Evolutionary conservation across 768 basidiomycete genomes (phyloP).

Genomic region (Candolleomyces eurysporus): DNA sequence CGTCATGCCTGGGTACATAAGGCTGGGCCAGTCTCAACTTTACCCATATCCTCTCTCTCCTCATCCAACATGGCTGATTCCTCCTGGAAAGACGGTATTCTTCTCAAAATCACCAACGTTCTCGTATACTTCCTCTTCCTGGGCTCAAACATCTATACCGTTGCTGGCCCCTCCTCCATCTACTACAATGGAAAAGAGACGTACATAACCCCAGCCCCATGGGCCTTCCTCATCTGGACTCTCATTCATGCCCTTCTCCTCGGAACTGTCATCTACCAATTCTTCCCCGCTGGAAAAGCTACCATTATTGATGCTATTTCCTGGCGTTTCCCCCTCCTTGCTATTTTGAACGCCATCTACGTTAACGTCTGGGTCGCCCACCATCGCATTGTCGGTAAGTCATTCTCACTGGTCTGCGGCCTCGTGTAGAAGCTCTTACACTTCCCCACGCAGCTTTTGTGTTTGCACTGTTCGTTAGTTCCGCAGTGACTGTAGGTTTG

Average conservation of each 20-base stretch:
- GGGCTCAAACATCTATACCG: constrained; percentile 87
- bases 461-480: constrained; percentile 84
- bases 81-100: constrained; percentile 73
- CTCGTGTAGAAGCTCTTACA: background rate
- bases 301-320: constrained; percentile 83
- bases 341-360: constrained; percentile 84
- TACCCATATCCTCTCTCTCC: background rate
- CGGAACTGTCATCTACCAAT: constrained; percentile 89
- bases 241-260: constrained; percentile 89
- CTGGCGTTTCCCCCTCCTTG: constrained; percentile 91
- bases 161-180: constrained; percentile 69
- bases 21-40: background rate
- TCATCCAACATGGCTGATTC: constrained; percentile 48
- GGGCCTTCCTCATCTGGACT: constrained; percentile 92
- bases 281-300: constrained; percentile 72
- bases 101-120: constrained; percentile 85
- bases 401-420: background rate
- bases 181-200: constrained; percentile 81
- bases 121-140: constrained; percentile 82
- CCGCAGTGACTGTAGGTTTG: constrained; percentile 48
- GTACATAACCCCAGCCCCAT: constrained; percentile 92
- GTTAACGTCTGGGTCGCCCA: constrained; percentile 82
- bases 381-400: constrained; percentile 65
- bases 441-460: constrained; percentile 62
- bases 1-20: constrained; percentile 20